Conservation (phyloP, 2,329 filamentous ascomycete genomes). For the Colletotrichum sublineola region DNA sequence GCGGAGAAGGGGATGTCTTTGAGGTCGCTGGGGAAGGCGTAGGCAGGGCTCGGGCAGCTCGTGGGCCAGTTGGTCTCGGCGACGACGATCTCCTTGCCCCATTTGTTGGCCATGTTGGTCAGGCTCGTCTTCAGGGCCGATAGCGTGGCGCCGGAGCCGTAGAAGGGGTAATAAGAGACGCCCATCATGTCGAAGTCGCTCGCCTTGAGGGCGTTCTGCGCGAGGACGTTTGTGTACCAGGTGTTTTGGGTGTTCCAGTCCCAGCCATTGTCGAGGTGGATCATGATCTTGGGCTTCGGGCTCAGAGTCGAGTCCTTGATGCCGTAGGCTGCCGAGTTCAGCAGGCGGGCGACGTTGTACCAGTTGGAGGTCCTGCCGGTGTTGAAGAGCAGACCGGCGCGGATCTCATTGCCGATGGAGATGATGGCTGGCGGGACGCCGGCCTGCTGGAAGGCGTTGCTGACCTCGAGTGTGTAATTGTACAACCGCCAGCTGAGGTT, state of each 20-base stretch:
- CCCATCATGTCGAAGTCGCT: constrained; percentile 79
- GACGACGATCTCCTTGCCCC: constrained; percentile 76
- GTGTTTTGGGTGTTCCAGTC: constrained; percentile 75
- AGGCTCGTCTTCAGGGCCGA: constrained; percentile 67
- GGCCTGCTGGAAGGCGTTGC: constrained; percentile 70
- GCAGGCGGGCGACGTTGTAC: constrained; percentile 72
- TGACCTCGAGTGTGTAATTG: constrained; percentile 75
- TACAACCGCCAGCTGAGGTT: constrained; percentile 73
- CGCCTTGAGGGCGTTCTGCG: constrained; percentile 60
- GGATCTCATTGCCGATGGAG: constrained; percentile 82
- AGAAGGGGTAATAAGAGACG: constrained; percentile 82
- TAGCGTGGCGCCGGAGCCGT: constrained; percentile 70
- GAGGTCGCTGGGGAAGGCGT: constrained; percentile 72
- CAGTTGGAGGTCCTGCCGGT: constrained; percentile 68
- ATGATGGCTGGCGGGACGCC: constrained; percentile 72
- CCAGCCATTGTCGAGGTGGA: constrained; percentile 84
- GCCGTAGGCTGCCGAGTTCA: constrained; percentile 74
- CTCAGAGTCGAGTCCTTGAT: constrained; percentile 72
- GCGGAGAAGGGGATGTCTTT: constrained; percentile 71
- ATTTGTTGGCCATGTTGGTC: constrained; percentile 70
- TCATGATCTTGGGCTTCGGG: constrained; percentile 76
- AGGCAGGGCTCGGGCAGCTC: constrained; percentile 69
- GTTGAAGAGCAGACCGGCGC: constrained; percentile 75
- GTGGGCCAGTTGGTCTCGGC: constrained; percentile 80
- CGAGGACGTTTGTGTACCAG: constrained; percentile 73